Conservation (phyloP, 495 filamentous ascomycete species). For the Achaetomiella virescens region DNA sequence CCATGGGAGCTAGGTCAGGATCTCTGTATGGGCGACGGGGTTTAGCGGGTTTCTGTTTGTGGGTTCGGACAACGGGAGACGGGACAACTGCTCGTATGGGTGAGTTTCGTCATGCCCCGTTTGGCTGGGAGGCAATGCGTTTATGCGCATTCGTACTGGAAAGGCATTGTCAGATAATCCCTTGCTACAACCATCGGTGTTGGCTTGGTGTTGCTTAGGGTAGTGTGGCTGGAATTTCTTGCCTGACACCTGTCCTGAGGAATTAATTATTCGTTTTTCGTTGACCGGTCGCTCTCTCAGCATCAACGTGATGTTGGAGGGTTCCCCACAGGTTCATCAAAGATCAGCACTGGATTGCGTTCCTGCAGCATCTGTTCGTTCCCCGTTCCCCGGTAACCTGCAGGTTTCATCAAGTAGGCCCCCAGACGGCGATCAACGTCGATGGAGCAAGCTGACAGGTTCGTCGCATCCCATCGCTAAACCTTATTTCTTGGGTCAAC, state of each 20-base stretch:
- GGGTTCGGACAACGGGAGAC: not conserved
- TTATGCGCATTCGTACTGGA: not conserved
- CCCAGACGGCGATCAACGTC: too few relatives aligned
- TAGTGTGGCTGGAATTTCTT: not conserved
- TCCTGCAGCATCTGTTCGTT: too few relatives aligned
- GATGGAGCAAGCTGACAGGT: too few relatives aligned
- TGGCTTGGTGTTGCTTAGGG: not conserved
- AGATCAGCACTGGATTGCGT: too few relatives aligned
- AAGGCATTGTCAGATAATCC: not conserved
- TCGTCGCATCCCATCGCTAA: too few relatives aligned
- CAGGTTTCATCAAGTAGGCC: too few relatives aligned
- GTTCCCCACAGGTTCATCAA: not conserved
- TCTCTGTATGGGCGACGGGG: not conserved
- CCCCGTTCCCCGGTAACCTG: too few relatives aligned
- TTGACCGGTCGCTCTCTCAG: not conserved
- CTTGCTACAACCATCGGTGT: not conserved
- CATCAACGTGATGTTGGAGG: not conserved
- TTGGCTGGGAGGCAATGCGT: not conserved
- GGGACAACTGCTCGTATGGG: not conserved
- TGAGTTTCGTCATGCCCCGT: not conserved
- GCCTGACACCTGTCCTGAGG: not conserved
- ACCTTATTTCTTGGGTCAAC: too few relatives aligned
- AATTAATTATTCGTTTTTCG: slow-evolving; percentile 3
- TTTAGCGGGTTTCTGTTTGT: not conserved
- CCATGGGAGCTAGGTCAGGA: not conserved